Conservation (phyloP, 345 rosid genomes). For the Nephelium lappaceum region DNA sequence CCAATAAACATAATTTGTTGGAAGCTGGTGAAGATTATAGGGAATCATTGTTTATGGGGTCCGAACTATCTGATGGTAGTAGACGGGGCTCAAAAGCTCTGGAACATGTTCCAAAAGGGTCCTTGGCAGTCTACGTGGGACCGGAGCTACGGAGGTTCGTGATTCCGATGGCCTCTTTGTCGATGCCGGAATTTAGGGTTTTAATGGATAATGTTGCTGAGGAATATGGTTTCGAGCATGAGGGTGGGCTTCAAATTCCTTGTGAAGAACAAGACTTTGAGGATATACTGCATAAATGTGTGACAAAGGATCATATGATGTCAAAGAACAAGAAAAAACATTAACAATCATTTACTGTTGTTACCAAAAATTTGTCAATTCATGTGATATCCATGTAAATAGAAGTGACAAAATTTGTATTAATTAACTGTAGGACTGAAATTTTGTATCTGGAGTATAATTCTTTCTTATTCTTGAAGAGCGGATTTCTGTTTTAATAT, state of each 20-base stretch:
- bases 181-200: constrained; percentile 53
- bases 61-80: constrained; percentile 38
- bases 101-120: constrained; percentile 49
- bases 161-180: constrained; percentile 53
- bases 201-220: constrained; percentile 70
- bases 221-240: constrained; percentile 63
- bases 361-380: neutral
- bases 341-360: neutral
- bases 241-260: constrained; percentile 58
- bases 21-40: constrained; percentile 13
- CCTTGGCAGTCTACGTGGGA: constrained; percentile 64
- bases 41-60: constrained; percentile 34
- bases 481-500: neutral
- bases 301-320: neutral
- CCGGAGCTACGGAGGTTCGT: constrained; percentile 56
- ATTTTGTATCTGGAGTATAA: neutral
- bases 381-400: neutral
- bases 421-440: neutral
- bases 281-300: constrained; percentile 45
- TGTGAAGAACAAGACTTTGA: constrained; percentile 62
- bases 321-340: constrained; percentile 28
- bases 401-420: neutral
- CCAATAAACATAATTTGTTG: neutral
- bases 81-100: neutral
- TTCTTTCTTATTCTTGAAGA: neutral